Base-by-base conservation (phyloP, 805 yeast genomes). In the Starmera amethionina region DNA sequence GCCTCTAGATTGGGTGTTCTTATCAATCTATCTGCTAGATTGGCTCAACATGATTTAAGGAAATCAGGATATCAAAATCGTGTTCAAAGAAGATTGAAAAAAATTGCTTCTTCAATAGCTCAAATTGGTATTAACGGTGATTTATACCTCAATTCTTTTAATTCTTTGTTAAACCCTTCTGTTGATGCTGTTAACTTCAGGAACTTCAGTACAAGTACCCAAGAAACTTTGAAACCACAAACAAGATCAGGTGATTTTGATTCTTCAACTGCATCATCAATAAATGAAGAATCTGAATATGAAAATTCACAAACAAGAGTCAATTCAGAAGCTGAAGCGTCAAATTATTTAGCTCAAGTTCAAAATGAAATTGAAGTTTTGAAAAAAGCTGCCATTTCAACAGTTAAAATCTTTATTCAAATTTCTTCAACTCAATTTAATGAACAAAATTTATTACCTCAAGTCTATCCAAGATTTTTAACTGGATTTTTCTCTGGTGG, bases 401-500 rank as follows among this genome's bases (percentile, higher is more conserved):
- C 63, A 53, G 47, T 46, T 37, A 42, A 62, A 43, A 46, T 60
- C 42, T 47, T 53, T 42, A 40, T 59, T 44, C 52, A 54, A 53
- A 40, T 50, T 51, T 35, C 61, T 37, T 43, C 52, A 32, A 42
- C 47, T 51, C 42, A 63, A 56, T 46, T 51, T 46, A 39, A 45
- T 55, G 42, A 51, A 48, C 49, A 54, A 48, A 37, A 41, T 40
- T n/a, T 47, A 43, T 32, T 58, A 43, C 93, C 90, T 0, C 82
- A 81, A 53, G 62, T 79, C 2, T 75, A 78, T 46, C 88, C 93
- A 8, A 66, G 93, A 43, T 79, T 82, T 50, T 59, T 83, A 15
- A 67, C 71, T 34, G 77, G 77, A 27, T 75, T 73, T 40, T 82
- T 78, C 55, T 78, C 78, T 48, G 90, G 88, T 14, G 90, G 89